These are phyloP conservation scores for Cladosporium sp. DNA, from an alignment of 2,329 filamentous ascomycete species.

Conservation along the genomic window DNA sequence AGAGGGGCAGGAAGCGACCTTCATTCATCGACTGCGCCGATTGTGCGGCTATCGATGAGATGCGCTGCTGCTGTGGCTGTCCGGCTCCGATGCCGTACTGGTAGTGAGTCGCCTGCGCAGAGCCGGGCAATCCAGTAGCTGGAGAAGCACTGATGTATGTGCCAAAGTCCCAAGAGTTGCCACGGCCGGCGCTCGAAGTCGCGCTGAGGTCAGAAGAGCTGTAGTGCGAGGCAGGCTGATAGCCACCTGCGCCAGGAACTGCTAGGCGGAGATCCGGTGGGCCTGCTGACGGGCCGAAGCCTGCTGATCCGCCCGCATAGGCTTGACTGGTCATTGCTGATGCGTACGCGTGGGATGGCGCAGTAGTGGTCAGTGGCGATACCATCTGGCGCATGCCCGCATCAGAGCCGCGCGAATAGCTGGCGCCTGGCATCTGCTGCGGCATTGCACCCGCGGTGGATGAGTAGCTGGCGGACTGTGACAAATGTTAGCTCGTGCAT, in stretches of 20 bases:
- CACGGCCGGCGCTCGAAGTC: slow-evolving; percentile 17
- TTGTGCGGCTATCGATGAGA: slow-evolving; percentile 21
- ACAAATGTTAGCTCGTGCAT: slow-evolving; percentile 30
- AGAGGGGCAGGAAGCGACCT: slow-evolving; percentile 31
- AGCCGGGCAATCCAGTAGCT: slow-evolving; percentile 27
- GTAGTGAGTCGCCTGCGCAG: slow-evolving; percentile 23
- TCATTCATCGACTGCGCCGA: slow-evolving; percentile 27
- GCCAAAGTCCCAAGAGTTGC: slow-evolving; percentile 27
- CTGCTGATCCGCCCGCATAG: slow-evolving; percentile 28
- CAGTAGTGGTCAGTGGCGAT: slow-evolving; percentile 31
- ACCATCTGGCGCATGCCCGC: slow-evolving; percentile 34
- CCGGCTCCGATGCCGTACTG: slow-evolving; percentile 16
- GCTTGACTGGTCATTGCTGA: slow-evolving; percentile 25
- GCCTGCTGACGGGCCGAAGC: slow-evolving; percentile 33
- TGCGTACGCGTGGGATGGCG: slow-evolving; percentile 29
- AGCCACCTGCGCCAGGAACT: slow-evolving; percentile 27
- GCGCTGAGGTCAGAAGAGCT: slow-evolving; percentile 26
- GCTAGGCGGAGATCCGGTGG: slow-evolving; percentile 36
- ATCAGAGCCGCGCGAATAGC: slow-evolving; percentile 41
- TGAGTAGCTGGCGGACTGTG: slow-evolving; percentile 64
- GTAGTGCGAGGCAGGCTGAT: slow-evolving; percentile 30
- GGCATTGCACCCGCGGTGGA: slow-evolving; percentile 53
- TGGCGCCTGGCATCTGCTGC: slow-evolving; percentile 27
- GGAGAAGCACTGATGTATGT: slow-evolving; percentile 25
- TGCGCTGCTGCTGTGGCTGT: slow-evolving; percentile 19